Percentiles rank a stretch among this genome's conserved stretches.
These are phyloP conservation scores for Suillus bovinus DNA, from an alignment of 768 basidiomycete genomes.

Conservation along the genomic window DNA sequence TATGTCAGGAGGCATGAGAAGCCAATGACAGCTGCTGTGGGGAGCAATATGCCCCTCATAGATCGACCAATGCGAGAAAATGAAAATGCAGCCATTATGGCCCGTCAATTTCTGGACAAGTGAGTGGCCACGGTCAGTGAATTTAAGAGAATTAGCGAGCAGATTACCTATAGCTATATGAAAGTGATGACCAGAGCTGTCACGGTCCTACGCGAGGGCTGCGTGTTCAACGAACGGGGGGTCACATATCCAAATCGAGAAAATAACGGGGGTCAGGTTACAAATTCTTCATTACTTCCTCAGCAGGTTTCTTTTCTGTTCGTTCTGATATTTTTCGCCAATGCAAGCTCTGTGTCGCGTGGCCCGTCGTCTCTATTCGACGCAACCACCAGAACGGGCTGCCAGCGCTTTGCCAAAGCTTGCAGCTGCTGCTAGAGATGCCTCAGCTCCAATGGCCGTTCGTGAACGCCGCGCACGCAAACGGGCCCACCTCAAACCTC, in stretches of 20 bases:
- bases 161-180: not conserved
- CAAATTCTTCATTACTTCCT: not conserved
- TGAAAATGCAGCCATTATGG: conserved; percentile 39
- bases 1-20: conserved; percentile 76
- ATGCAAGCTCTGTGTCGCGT: conserved; percentile 36
- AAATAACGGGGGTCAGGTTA: not conserved
- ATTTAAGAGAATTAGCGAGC: not conserved
- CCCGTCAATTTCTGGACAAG: conserved; percentile 10
- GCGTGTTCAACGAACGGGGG: not conserved
- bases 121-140: conserved; percentile 13
- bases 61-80: conserved; percentile 49
- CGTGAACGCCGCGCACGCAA: conserved; percentile 63
- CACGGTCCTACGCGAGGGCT: not conserved
- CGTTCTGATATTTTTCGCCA: conserved; percentile 3
- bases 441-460: conserved; percentile 74
- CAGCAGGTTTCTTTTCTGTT: not conserved
- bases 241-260: not conserved
- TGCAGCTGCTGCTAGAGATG: conserved; percentile 54
- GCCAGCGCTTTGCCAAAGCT: conserved; percentile 55
- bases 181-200: not conserved
- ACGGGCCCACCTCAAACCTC: conserved; percentile 37
- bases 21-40: conserved; percentile 57
- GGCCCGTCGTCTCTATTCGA: conserved; percentile 42
- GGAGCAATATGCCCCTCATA: conserved; percentile 54
- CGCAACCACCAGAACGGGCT: conserved; percentile 49